Evolutionary conservation across 2,329 filamentous ascomycete genomes (phyloP).

Genomic region (Neopestalotiopsis sp.): DNA sequence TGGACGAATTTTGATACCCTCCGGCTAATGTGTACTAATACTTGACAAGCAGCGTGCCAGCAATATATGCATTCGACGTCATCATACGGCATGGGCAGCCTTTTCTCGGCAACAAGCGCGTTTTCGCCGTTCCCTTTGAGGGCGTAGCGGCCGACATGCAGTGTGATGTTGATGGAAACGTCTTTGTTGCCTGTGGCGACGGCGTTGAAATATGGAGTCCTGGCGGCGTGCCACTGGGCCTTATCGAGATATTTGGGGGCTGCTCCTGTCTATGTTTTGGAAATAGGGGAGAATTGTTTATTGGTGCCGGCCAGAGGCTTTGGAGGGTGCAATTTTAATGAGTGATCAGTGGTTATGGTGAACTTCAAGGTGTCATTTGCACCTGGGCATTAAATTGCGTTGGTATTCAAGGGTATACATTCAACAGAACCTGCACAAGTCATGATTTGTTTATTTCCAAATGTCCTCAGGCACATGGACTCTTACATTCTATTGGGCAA

Average conservation of each 20-base stretch:
- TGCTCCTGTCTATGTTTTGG: slow-evolving; percentile 53
- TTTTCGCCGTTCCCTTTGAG: slow-evolving; percentile 56
- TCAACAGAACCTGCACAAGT: too few species aligned
- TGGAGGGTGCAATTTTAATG: slow-evolving; percentile 45
- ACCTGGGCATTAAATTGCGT: neutral
- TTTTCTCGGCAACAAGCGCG: slow-evolving; percentile 53
- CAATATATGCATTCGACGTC: slow-evolving; percentile 57
- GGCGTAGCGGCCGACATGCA: slow-evolving; percentile 51
- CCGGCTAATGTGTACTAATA: too few species aligned
- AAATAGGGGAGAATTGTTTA: slow-evolving; percentile 46
- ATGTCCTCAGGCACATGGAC: too few species aligned
- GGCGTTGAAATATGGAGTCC: slow-evolving; percentile 56
- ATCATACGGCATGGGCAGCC: slow-evolving; percentile 39
- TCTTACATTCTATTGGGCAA: too few species aligned
- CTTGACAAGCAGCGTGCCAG: slow-evolving; percentile 32
- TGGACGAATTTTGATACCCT: too few species aligned
- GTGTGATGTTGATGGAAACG: slow-evolving; percentile 49
- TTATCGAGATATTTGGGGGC: slow-evolving; percentile 44
- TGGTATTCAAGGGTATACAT: too few species aligned
- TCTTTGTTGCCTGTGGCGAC: slow-evolving; percentile 53
- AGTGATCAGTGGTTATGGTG: neutral
- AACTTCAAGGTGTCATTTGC: neutral
- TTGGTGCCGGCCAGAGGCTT: slow-evolving; percentile 52
- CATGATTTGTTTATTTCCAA: too few species aligned
- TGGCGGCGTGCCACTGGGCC: slow-evolving; percentile 49